phyloP scores from a whole-genome alignment of 2,329 filamentous ascomycete genomes.

The Mollisiaceae sp. region DNA sequence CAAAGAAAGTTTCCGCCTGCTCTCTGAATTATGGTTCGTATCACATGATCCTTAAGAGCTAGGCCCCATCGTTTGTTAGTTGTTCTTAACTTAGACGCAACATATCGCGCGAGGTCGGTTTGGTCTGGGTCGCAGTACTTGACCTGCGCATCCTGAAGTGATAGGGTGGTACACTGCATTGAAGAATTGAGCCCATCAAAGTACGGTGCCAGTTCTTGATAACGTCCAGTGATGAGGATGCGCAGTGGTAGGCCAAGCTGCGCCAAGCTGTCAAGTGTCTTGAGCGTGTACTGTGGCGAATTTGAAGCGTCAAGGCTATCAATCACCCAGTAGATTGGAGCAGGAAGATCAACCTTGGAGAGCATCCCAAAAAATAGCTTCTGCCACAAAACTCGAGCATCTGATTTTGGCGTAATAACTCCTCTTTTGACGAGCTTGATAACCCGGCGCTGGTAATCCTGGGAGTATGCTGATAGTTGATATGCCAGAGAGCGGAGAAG shows the following conservation, averaged over 20 bases:
- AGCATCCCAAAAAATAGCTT: neutral
- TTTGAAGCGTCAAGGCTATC: neutral
- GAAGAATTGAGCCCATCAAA: neutral
- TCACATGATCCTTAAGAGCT: conserved; percentile 14
- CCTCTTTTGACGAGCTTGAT: neutral
- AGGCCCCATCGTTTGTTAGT: conserved; percentile 4
- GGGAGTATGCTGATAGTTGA: neutral
- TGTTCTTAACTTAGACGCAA: neutral
- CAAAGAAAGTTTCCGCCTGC: conserved; percentile 26
- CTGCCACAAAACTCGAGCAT: neutral
- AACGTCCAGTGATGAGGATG: neutral
- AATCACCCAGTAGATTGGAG: neutral
- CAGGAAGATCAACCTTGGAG: neutral
- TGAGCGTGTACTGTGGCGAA: neutral
- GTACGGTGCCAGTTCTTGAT: neutral
- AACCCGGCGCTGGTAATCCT: neutral
- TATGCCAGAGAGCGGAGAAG: neutral
- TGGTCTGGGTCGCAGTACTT: neutral
- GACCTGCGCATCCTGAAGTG: neutral
- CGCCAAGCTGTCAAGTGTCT: neutral
- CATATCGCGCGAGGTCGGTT: neutral
- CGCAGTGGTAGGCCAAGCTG: neutral
- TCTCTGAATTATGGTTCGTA: conserved; percentile 15
- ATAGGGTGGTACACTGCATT: neutral
- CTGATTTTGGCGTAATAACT: neutral